A percentile compares a stretch with the other conserved stretches of the same genome.
phyloP scores from a whole-genome alignment of 2,329 filamentous ascomycete genomes.

The Venturia oleaginea region DNA sequence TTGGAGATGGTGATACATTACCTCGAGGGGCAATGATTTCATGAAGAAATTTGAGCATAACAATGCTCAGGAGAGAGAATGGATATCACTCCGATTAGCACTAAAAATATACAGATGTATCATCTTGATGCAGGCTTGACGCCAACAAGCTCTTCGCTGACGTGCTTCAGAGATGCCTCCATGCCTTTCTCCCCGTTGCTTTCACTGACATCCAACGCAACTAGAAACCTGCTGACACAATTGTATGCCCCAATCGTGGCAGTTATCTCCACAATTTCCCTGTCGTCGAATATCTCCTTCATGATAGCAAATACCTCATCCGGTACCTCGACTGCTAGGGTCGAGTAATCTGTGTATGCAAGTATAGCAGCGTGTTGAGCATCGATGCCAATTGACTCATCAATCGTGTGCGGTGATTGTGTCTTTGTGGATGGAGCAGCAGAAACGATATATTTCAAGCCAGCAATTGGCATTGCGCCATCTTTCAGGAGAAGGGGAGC shows the following conservation, averaged over 20 bases:
- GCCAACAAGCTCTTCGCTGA: constrained; percentile 12
- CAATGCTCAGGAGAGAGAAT: no score
- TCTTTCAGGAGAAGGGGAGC: constrained; percentile 53
- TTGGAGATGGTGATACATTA: no score
- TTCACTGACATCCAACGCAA: constrained; percentile 61
- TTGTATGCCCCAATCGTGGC: constrained; percentile 74
- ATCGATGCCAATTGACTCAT: constrained; percentile 1
- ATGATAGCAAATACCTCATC: constrained; percentile 60
- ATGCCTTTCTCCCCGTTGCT: constrained; percentile 24
- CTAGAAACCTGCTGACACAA: constrained; percentile 74
- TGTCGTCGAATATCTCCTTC: constrained; percentile 52
- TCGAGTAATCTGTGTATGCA: constrained; percentile 79
- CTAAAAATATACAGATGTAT: no score
- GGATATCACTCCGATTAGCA: no score
- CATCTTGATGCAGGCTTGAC: constrained; percentile 7
- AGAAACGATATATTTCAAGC: constrained; percentile 23
- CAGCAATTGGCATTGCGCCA: constrained; percentile 51
- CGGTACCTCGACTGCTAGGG: constrained; percentile 57
- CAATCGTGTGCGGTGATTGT: background rate
- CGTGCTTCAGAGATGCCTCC: constrained; percentile 25
- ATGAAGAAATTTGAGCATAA: no score
- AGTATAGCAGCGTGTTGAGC: constrained; percentile 44
- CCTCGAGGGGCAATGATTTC: no score
- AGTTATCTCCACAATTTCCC: constrained; percentile 73
- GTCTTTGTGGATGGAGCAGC: constrained; percentile 17